Percentiles rank a stretch among this genome's conserved stretches.
These are phyloP conservation scores for Mycena pura DNA, from an alignment of 768 basidiomycete species.

Conservation along the genomic window DNA sequence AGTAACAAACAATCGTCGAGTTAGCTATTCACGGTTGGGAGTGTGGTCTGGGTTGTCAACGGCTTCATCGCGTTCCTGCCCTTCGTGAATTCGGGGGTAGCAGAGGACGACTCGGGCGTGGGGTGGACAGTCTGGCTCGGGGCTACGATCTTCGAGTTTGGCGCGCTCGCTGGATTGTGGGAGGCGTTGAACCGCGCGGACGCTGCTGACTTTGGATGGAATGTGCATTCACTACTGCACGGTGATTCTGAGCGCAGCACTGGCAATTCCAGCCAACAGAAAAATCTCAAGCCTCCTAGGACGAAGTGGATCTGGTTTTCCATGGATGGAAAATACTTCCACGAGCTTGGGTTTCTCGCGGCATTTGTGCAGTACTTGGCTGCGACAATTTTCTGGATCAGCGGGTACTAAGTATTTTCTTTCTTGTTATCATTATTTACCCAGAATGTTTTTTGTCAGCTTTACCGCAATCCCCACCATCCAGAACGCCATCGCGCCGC, in stretches of 20 bases:
- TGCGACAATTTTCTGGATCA: slow-evolving; percentile 69
- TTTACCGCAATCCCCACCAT: slow-evolving; percentile 47
- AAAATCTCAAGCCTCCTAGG: slow-evolving; percentile 33
- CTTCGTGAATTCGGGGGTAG: slow-evolving; percentile 38
- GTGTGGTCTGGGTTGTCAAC: slow-evolving; percentile 61
- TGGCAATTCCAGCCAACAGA: too few species aligned
- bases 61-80: slow-evolving; percentile 63
- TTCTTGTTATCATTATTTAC: slow-evolving; percentile 8
- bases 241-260: slow-evolving; percentile 3
- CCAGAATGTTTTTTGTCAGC: slow-evolving; percentile 31
- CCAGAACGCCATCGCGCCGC: slow-evolving; percentile 36
- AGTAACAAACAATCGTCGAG: neutral
- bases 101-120: slow-evolving; percentile 39
- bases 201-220: slow-evolving; percentile 45
- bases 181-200: slow-evolving; percentile 61
- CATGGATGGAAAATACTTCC: slow-evolving; percentile 42
- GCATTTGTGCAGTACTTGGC: slow-evolving; percentile 59
- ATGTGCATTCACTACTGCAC: slow-evolving; percentile 29
- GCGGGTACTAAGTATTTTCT: slow-evolving; percentile 38
- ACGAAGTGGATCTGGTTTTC: slow-evolving; percentile 48
- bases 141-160: slow-evolving; percentile 66
- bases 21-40: slow-evolving; percentile 50
- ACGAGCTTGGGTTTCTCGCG: slow-evolving; percentile 56
- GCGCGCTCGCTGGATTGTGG: slow-evolving; percentile 57
- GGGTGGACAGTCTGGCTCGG: slow-evolving; percentile 63